Evolutionary conservation across 2,329 filamentous ascomycete species (phyloP), one percentile per base, ranked within the genome.

Genomic region (Ceratocystis ficicola): DNA sequence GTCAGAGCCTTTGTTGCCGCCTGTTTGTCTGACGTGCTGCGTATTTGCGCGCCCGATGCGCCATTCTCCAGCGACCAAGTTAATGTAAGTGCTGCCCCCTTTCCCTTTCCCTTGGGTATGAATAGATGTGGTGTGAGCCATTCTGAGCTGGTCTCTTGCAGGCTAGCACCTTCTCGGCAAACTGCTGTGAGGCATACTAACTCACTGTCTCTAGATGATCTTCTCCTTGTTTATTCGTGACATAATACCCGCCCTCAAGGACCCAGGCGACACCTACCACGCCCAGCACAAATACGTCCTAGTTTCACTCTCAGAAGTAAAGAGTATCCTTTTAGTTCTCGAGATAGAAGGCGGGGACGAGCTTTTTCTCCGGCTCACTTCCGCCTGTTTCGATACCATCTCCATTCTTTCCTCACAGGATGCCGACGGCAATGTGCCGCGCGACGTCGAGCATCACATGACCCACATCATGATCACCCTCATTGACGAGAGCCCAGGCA

Each of bases 361-460:
- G 36, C 82, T 97, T 57, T 85, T 95, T 30, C 78, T 90, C 7
- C 84, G 88, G 60, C 82, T 99, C 3, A 99, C 97, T 75, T 89
- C 86, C 30, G 85, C 84, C 62, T 91, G 93, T 71, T 99, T 99
- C 75, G 95, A 99, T 74, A 90, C 94, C 44, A 84, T 96, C 57
- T 92, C 91, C 0, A 85, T 85, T 0, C 86, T 87, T 3, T 85
- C 87, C 10, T 92, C 88, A 72, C 82, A 86, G 17, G 82, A 86
- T 3, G 85, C 85, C 0, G 90, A 89, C 44, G 91, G 96, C 70
- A 86, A 91, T 70, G 81, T 96, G 60, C 88, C 89, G 67, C 96
- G 95, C 77, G 94, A 95, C 75, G 89, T 97, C 66, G 90, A 96
- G 74, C 91, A 91, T 72, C 87, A 94, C 73, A 90, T 99, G 82